Evolutionary conservation across 1,139 yeast species (phyloP).

Genomic region (Hansenula anomala): DNA sequence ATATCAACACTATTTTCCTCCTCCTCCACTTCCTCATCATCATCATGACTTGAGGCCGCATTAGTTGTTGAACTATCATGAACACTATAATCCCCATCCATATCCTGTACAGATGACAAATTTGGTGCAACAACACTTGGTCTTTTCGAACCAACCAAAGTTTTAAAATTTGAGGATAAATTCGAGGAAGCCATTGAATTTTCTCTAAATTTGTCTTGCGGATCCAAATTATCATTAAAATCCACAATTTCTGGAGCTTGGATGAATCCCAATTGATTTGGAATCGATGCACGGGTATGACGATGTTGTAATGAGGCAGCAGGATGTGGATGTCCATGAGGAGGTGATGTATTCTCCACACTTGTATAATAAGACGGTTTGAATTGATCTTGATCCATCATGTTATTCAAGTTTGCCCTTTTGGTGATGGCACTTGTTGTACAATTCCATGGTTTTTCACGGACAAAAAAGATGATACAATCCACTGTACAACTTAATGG

Average conservation of each 20-base stretch:
- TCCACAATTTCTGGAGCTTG: background rate
- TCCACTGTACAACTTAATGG: slow-evolving; percentile 18
- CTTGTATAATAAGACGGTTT: too few relatives aligned
- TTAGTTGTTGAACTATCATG: too few relatives aligned
- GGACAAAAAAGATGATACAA: slow-evolving; percentile 14
- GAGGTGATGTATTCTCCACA: too few relatives aligned
- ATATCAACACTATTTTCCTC: slow-evolving; percentile 1
- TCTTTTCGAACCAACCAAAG: slow-evolving; percentile 1
- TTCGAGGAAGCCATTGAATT: background rate
- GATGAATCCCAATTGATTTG: too few relatives aligned
- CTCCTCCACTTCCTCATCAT: background rate
- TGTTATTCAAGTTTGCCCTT: background rate
- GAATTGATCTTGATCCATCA: too few relatives aligned
- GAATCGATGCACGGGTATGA: too few relatives aligned
- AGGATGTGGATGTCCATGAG: too few relatives aligned
- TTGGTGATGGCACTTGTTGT: slow-evolving; percentile 5
- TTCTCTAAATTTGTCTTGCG: background rate
- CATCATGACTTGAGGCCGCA: background rate
- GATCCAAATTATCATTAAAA: background rate
- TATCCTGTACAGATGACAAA: background rate
- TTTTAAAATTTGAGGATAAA: background rate
- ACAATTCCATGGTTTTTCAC: slow-evolving; percentile 20
- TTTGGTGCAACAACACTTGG: background rate
- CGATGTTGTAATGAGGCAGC: too few relatives aligned
- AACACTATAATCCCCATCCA: background rate